Base-by-base conservation (phyloP, 352 stramenopile genomes). In the Phytophthora vignae region DNA sequence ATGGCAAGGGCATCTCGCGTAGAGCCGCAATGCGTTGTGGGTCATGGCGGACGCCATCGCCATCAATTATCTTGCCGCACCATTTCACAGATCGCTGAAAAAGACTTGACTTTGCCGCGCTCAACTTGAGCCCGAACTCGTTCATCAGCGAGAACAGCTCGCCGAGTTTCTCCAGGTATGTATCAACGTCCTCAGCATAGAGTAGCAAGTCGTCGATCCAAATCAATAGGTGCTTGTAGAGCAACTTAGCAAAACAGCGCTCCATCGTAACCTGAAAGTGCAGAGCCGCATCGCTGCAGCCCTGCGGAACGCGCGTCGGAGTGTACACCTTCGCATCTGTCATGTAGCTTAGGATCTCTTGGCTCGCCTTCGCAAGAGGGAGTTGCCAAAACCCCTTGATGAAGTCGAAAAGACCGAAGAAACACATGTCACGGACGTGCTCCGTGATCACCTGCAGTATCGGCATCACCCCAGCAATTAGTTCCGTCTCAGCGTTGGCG, bases 151-250 rank as follows among this genome's bases (percentile, higher is more conserved):
- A 21, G 15, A 83, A 66, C 4, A 78, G 55, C 31, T 77, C 36
- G 5, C 65, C 67, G 6, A 72, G 53, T 48, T 69, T 71, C 2
- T 49, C 22, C n/a, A 77, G 22, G 48, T 74, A 80, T 2, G 48
- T 70, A 17, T 71, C 57, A 4, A 72, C 59, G 31, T 71, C 52
- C 5, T 42, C 14, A 5, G 68, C 68, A 54, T 71, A 79, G 0
- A 80, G 27, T 0, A 83, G 61, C 2, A 83, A 33, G 49, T 82
- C 68, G 42, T 78, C 76, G 36, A 83, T 76, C 64, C 76, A 83
- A 15, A 78, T 61, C 19, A 83, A 25, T 9, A 78, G 21, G 22
- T 64, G 50, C 15, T 63, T 36, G 42, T 69, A 58, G 21, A 63
- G 62, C 17, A 69, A 38, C 25, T 54, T 42, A 10, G 27, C 14